These are phyloP conservation scores for Paramicrosporidium saccamoebae DNA, from an alignment of 371 early-diverging fungal species.

Conservation along the genomic window DNA sequence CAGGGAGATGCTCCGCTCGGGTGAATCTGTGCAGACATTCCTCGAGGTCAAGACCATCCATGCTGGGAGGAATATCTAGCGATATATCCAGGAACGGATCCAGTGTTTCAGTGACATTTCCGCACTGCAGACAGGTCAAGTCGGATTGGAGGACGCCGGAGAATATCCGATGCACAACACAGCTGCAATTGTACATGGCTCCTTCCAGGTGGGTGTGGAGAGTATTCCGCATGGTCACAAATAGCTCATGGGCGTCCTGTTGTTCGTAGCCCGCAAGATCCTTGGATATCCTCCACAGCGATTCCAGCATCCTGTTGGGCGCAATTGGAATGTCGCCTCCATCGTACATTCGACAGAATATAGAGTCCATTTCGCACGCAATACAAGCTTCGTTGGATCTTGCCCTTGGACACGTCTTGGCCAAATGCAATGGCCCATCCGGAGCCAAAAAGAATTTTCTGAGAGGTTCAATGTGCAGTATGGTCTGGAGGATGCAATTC, in stretches of 20 bases:
- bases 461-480: conserved; percentile 61
- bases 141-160: conserved; percentile 55
- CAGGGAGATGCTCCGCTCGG: conserved; percentile 22
- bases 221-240: conserved; percentile 48
- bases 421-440: neutral
- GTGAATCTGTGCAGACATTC: conserved; percentile 21
- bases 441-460: conserved; percentile 43
- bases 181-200: conserved; percentile 20
- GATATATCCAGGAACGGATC: conserved; percentile 78
- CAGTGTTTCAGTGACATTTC: conserved; percentile 28
- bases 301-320: conserved; percentile 38
- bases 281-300: conserved; percentile 53
- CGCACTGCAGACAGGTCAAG: conserved; percentile 51
- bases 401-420: neutral
- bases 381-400: conserved; percentile 18
- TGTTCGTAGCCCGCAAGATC: conserved; percentile 71
- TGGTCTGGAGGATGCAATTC: conserved; percentile 62
- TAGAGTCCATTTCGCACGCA: conserved; percentile 58
- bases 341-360: conserved; percentile 35
- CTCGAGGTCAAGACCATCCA: conserved; percentile 1
- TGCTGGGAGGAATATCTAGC: conserved; percentile 18
- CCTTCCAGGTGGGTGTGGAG: conserved; percentile 16
- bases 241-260: conserved; percentile 88
- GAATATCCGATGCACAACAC: conserved; percentile 66
- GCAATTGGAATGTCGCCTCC: conserved; percentile 32